A percentile compares a stretch with the other conserved stretches of the same genome.
Evolutionary conservation across 495 filamentous ascomycete species (phyloP).

Genomic region (Penicillium nucicola): DNA sequence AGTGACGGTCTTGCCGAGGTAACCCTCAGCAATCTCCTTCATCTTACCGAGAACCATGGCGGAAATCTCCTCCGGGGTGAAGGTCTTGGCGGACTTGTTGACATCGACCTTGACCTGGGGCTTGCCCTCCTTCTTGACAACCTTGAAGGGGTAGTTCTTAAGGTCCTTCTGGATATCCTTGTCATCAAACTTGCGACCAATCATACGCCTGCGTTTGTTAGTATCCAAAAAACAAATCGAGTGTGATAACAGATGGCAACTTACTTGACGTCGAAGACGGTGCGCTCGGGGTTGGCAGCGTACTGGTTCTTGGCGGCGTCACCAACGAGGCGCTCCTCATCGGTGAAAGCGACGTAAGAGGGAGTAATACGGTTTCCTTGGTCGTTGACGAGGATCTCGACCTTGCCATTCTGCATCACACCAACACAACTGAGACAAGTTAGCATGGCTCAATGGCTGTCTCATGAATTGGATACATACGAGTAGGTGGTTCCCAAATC

Average conservation of each 20-base stretch:
- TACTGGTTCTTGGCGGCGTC: conserved; percentile 99
- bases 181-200: conserved; percentile 85
- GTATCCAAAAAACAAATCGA: conserved; percentile 2
- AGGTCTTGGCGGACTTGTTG: conserved; percentile 66
- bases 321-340: conserved; percentile 95
- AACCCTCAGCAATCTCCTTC: conserved; percentile 94
- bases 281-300: conserved; percentile 82
- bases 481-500: conserved; percentile 99
- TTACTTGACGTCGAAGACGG: conserved; percentile 93
- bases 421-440: conserved; percentile 67
- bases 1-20: conserved; percentile 91
- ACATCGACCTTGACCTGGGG: conserved; percentile 77
- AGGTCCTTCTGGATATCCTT: conserved; percentile 80
- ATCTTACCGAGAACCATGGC: conserved; percentile 91
- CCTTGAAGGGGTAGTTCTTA: conserved; percentile 91
- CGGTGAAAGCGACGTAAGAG: conserved; percentile 97
- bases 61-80: conserved; percentile 84
- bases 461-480: conserved; percentile 29
- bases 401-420: conserved; percentile 98
- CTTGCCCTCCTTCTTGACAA: conserved; percentile 78
- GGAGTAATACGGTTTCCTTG: conserved; percentile 99
- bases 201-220: conserved; percentile 65
- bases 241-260: conserved; percentile 25
- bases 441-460: conserved; percentile 5
- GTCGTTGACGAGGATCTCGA: conserved; percentile 95